These are phyloP conservation scores for Discostella stelligeroides DNA, from an alignment of 108 stramenopile species.

Conservation along the genomic window DNA sequence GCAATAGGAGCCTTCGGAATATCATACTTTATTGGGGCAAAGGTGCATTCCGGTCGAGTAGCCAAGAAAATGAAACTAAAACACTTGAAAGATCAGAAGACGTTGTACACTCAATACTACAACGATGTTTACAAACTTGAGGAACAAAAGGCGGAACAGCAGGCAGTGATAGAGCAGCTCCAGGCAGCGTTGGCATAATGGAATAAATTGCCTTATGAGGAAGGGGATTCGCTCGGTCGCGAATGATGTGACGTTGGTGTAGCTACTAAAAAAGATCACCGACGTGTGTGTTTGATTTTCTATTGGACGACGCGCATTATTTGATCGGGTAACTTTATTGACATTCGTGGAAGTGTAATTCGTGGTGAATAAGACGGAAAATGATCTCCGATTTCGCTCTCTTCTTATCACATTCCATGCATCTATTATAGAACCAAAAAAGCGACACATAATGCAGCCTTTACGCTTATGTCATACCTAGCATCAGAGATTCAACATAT, in stretches of 20 bases:
- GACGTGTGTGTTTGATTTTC: too few relatives aligned
- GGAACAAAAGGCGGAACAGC: slow-evolving; percentile 80
- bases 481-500: not conserved
- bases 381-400: too few relatives aligned
- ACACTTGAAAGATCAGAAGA: slow-evolving; percentile 88
- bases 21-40: slow-evolving; percentile 77
- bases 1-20: slow-evolving; percentile 50
- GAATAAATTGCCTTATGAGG: not conserved
- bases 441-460: too few relatives aligned
- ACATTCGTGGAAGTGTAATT: too few relatives aligned
- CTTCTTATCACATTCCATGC: too few relatives aligned
- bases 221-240: not conserved
- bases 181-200: slow-evolving; percentile 46
- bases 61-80: slow-evolving; percentile 79
- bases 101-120: slow-evolving; percentile 90
- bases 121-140: slow-evolving; percentile 89
- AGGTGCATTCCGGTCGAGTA: slow-evolving; percentile 68
- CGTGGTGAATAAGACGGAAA: too few relatives aligned
- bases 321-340: too few relatives aligned
- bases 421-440: too few relatives aligned
- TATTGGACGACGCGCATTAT: too few relatives aligned
- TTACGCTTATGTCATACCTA: too few relatives aligned
- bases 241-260: not conserved
- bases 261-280: too few relatives aligned
- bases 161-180: slow-evolving; percentile 51